Evolutionary conservation across 441 rosid genomes (phyloP), one percentile per base, ranked within the genome.

Genomic region (Flueggea neowawraea): DNA sequence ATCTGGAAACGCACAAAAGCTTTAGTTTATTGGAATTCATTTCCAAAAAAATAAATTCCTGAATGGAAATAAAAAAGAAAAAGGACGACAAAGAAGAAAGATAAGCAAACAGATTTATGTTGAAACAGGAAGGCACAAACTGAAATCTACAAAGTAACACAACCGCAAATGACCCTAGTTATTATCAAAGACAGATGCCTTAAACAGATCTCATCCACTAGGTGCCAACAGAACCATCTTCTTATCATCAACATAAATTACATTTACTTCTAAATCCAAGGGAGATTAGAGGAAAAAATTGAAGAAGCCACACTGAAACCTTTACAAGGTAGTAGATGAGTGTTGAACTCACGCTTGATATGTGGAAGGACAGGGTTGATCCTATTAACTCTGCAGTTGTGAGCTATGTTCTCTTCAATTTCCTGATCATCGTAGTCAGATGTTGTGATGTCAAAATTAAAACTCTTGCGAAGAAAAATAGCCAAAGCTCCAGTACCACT

Each of bases 401-500:
- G 83, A 67, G 85, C 87, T 74, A 94, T 91, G 70, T 94, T 91
- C 49, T 91, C 96, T 73, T 91, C 92, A 52, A 94, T 89, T 80
- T 91, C 97, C 62, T 74, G 79, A 64, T 94, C 99, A 63, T 76
- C 64, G 51, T 86, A 94, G 73, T 94, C 97, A 33, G 97, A 94
- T 50, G 96, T 87, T 51, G 97, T 86, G 61, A 94, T 74, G 71
- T 94, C 96, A 62, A 94, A 86, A 65, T 72, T 22, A 68, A 82
- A 80, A 57, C 86, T 73, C 58, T 79, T 84, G 55, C 55, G 68
- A 55, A 94, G 92, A 67, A 89, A 94, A 55, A 94, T 91, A 50
- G 96, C 96, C 78, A 94, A 80, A 69, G 94, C 96, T 64, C 97
- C 96, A 32, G 97, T 94, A 51, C 97, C 99, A 41, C 99, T 94